A percentile compares a stretch with the other conserved stretches of the same genome.
These are phyloP conservation scores for Tulasnella sp. DNA, from an alignment of 768 basidiomycete genomes.

Conservation along the genomic window DNA sequence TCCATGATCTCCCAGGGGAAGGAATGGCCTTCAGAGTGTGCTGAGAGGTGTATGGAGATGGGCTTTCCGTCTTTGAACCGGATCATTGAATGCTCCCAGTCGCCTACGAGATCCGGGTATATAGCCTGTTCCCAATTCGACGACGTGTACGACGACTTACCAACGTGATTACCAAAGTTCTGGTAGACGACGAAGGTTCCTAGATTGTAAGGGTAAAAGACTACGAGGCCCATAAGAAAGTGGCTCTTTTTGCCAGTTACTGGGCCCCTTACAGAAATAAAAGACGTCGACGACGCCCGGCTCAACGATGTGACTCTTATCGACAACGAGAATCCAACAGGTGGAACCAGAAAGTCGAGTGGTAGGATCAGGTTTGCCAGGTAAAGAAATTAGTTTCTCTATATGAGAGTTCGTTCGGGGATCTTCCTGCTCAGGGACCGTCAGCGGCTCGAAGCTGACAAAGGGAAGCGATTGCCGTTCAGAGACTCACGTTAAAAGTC, in stretches of 20 bases:
- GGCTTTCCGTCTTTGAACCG: slow-evolving; percentile 23
- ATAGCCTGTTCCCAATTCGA: neutral
- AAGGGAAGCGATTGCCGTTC: too few species aligned
- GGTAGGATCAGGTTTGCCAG: slow-evolving; percentile 19
- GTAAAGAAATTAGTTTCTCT: slow-evolving; percentile 6
- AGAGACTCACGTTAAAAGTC: slow-evolving; percentile 7
- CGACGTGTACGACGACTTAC: neutral
- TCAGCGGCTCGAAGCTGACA: neutral
- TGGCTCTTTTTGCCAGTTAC: neutral
- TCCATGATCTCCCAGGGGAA: slow-evolving; percentile 20
- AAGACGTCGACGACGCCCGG: slow-evolving; percentile 21
- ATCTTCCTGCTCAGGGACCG: neutral
- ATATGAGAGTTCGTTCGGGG: slow-evolving; percentile 11
- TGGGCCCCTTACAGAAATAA: slow-evolving; percentile 24
- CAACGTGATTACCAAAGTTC: slow-evolving; percentile 24
- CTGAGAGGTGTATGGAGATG: slow-evolving; percentile 23
- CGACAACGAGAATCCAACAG: slow-evolving; percentile 18
- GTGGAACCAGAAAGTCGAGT: neutral
- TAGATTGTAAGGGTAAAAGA: slow-evolving; percentile 26
- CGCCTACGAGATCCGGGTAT: neutral
- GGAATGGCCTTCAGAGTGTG: slow-evolving; percentile 20
- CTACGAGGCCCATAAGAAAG: neutral
- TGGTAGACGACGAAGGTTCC: slow-evolving; percentile 5
- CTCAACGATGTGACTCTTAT: slow-evolving; percentile 10
- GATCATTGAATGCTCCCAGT: slow-evolving; percentile 26